These are phyloP conservation scores for Pulicaria dysenterica DNA, from an alignment of 129 eudicot genomes.

Conservation along the genomic window DNA sequence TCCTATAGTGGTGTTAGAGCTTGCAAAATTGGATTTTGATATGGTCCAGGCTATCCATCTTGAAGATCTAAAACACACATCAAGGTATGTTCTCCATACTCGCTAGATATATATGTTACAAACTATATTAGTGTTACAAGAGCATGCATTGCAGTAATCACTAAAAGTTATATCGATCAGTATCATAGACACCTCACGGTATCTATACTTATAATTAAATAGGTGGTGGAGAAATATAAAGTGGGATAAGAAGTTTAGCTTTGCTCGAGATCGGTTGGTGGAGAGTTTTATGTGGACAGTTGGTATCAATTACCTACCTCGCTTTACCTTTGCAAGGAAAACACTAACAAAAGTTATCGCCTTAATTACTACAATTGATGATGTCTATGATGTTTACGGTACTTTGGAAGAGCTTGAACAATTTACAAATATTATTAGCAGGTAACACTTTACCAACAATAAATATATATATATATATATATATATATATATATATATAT, in stretches of 20 bases:
- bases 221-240: conserved; percentile 46
- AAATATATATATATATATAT: not conserved
- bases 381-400: conserved; percentile 50
- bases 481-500: not conserved
- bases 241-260: conserved; percentile 33
- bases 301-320: conserved; percentile 31
- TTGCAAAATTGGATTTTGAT: conserved; percentile 33
- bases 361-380: conserved; percentile 37
- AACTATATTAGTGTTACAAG: too few species aligned
- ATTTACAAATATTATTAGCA: conserved; percentile 26
- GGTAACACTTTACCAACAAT: too few species aligned
- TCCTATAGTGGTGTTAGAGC: conserved; percentile 21
- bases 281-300: conserved; percentile 37
- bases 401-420: conserved; percentile 39
- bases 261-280: conserved; percentile 42
- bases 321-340: conserved; percentile 28
- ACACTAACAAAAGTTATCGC: conserved; percentile 9
- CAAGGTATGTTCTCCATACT: conserved; percentile 14
- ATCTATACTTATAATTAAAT: too few species aligned
- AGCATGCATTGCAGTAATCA: too few species aligned
- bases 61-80: conserved; percentile 32
- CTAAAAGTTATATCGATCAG: too few species aligned
- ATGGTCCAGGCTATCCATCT: conserved; percentile 33
- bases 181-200: too few species aligned
- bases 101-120: not conserved